Base-by-base conservation (phyloP, 2,329 filamentous ascomycete species). In the Colletotrichum coccodes region DNA sequence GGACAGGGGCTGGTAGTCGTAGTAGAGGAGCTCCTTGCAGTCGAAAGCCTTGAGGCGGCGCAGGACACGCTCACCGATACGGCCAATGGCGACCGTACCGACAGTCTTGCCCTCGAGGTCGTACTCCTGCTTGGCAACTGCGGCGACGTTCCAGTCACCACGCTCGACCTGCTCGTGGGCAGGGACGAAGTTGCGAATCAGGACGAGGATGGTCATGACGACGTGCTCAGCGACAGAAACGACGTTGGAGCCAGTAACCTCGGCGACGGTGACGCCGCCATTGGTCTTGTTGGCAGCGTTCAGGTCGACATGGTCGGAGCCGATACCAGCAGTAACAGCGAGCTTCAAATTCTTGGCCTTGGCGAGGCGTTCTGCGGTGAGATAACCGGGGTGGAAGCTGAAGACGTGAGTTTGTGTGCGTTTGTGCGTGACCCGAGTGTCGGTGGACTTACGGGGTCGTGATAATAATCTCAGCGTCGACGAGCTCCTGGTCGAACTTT, bases 21-120 rank as follows among this genome's bases (percentile, higher is more conserved):
- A 98, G 93, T 99, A 99, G 72, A 98, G 90, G 58, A 99, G 90
- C 89, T 98, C 95, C 91, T 97, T 97, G 94, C 96, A 99, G 88
- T 97, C 95, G 80, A 99, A 99, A 74, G 95, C 87, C 91, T 97
- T 97, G 77, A 99, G 92, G 74, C 96, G 91, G 82, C 95, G 93
- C 76, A 99, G 90, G 68, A 99, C 96, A 84, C 96, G 95, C 91
- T 98, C 95, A 78, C 96, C 96, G 77, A 99, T 99, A 81, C 96
- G 94, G 81, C 96, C 96, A 71, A 98, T 95, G 78, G 93, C 96
- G 68, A 99, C 96, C 79, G 96, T 99, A 78, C 96, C 96, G 75
- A 99, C 96, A 56, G 97, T 93, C 91, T 99, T 99, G 87, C 88
- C 87, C 89, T 98, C 96, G 65, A 99, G 91, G 79, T 99, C 96